These are phyloP conservation scores for Penicillium palitans DNA, from an alignment of 2,329 filamentous ascomycete species.

Conservation along the genomic window DNA sequence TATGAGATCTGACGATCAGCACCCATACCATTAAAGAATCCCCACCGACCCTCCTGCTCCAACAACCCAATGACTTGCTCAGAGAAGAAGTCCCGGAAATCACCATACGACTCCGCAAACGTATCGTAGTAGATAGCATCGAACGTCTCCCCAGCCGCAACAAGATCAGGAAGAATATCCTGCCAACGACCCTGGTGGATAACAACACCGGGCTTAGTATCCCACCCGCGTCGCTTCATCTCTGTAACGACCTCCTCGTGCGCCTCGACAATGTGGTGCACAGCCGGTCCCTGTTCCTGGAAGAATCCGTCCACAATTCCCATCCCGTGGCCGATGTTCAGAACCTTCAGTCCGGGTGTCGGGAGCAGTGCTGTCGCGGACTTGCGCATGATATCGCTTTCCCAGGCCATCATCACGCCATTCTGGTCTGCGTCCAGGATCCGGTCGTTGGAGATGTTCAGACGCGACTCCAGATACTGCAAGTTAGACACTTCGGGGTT, in stretches of 20 bases:
- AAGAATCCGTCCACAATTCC: conserved; percentile 82
- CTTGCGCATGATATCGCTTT: conserved; percentile 78
- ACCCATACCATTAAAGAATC: conserved; percentile 74
- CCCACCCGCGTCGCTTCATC: conserved; percentile 67
- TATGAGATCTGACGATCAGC: conserved; percentile 92
- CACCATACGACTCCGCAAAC: conserved; percentile 88
- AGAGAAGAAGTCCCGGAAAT: conserved; percentile 81
- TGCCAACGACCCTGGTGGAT: conserved; percentile 79
- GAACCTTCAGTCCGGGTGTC: conserved; percentile 63
- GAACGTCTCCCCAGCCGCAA: conserved; percentile 69
- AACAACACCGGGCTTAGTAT: conserved; percentile 58
- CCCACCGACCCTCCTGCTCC: conserved; percentile 54
- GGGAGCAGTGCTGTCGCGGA: conserved; percentile 69
- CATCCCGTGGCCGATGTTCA: conserved; percentile 91
- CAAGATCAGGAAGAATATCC: conserved; percentile 68
- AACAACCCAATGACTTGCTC: conserved; percentile 82
- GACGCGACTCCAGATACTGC: conserved; percentile 66
- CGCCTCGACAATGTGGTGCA: conserved; percentile 84
- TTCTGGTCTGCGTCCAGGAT: conserved; percentile 75
- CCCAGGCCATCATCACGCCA: conserved; percentile 94
- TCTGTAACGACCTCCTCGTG: conserved; percentile 74
- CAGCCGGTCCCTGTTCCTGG: conserved; percentile 63
- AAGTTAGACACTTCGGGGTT: conserved; percentile 58
- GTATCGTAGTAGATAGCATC: conserved; percentile 97
- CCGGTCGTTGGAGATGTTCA: conserved; percentile 65